A percentile compares a stretch with the other conserved stretches of the same genome.
phyloP scores from a whole-genome alignment of 106 monocot genomes.

The Iris macrosiphon region DNA sequence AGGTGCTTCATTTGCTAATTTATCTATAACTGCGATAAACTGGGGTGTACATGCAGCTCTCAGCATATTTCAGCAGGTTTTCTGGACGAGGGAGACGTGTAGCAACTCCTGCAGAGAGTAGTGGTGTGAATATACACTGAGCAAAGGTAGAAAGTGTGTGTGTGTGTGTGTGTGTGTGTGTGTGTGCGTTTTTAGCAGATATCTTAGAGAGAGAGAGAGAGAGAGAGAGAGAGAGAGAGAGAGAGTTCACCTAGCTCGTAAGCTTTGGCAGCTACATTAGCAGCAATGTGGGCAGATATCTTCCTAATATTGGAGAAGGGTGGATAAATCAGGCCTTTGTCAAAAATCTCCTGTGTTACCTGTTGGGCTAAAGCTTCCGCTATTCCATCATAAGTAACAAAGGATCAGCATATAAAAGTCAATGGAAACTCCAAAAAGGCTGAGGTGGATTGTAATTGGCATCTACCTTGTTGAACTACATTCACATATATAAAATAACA shows the following conservation, averaged over 20 bases:
- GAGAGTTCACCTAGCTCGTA: slow-evolving; percentile 72
- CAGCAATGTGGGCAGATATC: slow-evolving; percentile 91
- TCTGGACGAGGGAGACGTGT: slow-evolving; percentile 60
- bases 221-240: neutral
- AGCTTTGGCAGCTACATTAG: slow-evolving; percentile 87
- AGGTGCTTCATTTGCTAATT: neutral
- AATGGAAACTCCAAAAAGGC: too few relatives aligned
- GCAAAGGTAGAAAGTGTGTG: neutral
- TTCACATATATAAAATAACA: too few relatives aligned
- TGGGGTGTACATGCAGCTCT: slow-evolving; percentile 91
- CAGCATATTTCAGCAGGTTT: slow-evolving; percentile 67
- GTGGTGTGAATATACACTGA: neutral
- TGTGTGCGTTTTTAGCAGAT: too few relatives aligned
- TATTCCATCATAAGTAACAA: slow-evolving; percentile 35
- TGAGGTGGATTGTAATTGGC: too few relatives aligned
- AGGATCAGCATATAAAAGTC: too few relatives aligned
- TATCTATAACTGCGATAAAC: slow-evolving; percentile 64
- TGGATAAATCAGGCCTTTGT: slow-evolving; percentile 79
- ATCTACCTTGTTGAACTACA: too few relatives aligned
- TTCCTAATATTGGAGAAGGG: slow-evolving; percentile 84
- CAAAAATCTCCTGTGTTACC: slow-evolving; percentile 61
- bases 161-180: too few relatives aligned
- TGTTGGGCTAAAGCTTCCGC: slow-evolving; percentile 79
- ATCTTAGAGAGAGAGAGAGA: too few relatives aligned
- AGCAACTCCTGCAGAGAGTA: slow-evolving; percentile 46